Evolutionary conservation across 116 monocot species (phyloP), one percentile per base, ranked within the genome.

Genomic region (Posidonia oceanica): DNA sequence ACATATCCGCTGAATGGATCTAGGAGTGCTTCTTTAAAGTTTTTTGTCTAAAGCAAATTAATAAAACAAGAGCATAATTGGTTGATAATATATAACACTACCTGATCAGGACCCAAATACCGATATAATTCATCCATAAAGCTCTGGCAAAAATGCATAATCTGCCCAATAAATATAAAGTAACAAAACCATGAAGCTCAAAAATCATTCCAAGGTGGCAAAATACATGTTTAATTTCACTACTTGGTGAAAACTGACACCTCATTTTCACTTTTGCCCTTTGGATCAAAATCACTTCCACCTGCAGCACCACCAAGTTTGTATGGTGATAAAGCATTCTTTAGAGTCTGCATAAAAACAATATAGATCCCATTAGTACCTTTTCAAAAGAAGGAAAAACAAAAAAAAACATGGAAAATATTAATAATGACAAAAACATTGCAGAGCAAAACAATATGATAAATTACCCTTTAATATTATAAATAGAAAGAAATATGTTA

Each of bases 211-310:
- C 23, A 37, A 68, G 16, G 61, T 40, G 42, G 51, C 11, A 12
- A 39, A 38, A 12, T 18, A 20, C 40, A 58, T 14, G 39, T 8
- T 57, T 55, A 51, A 14, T 12, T 36, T 37, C 36, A 14, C 22
- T 37, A 37, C 37, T 23, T 36, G 62, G 7, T 10, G 42, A 72
- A 64, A 29, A 29, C 1, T 1, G 41, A 62, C 72, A 98, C 98
- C 98, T 98, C 98, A 88, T 80, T 88, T 12, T 98, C 93, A 83
- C 90, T 98, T 84, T 87, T 98, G 59, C 98, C 93, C 67, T 88
- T 98, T 67, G 98, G 86, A 84, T 98, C 93, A 78, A 98, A 98
- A 83, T 98, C 98, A 84, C 98, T 98, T 67, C 98, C 98, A 67
- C 98, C 98, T 11, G 80, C 93, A 70, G 90, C 93, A 80, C 98